Base-by-base conservation (phyloP, 192 early-diverging fungal species). In the Backusella macrospora region DNA sequence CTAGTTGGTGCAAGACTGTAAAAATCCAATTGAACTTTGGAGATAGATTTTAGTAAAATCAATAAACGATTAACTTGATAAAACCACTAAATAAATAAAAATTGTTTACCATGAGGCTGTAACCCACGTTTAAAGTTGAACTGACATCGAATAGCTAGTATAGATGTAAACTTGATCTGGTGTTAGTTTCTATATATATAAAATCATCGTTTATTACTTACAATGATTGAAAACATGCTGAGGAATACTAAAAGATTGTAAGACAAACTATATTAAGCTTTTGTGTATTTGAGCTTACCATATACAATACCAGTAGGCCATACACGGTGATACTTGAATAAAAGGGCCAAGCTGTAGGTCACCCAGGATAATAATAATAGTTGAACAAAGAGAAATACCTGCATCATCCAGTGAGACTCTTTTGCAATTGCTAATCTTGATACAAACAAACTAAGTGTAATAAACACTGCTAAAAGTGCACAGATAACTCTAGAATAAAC, bases 201-300 rank as follows among this genome's bases (percentile, higher is more conserved):
- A 14, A 14, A 12, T 8, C 6, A 12, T 21, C 26, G 9, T 26
- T 59, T 26, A 26, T 21, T 6, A 68, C 67, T 68, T 68, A 68
- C 67, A 46, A 45, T 68, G 34, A 47, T 47, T 4, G 44, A 68
- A 47, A 68, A 14, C 21, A 68, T 68, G 5, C 42, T 46, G 23
- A 21, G 21, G 5, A 45, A 29, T 1, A 44, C 67, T 68, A 68
- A 23, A 68, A 1, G 43, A 6, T 68, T 46, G 42, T 26, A 47
- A 45, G 23, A 68, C 42, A 47, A 21, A 68, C 8, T 26, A 23
- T 29, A 47, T 46, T 29, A 43, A 15, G 5, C 0, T 46, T 23
- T 26, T 34, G 7, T 45, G 40, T 23, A 67, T 12, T 68, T 6
- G 10, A 68, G 10, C 16, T 66, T 68, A 68, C 67, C 67, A 34